phyloP scores from a whole-genome alignment of 2,329 filamentous ascomycete species.

The Achaetomium macrosporum region DNA sequence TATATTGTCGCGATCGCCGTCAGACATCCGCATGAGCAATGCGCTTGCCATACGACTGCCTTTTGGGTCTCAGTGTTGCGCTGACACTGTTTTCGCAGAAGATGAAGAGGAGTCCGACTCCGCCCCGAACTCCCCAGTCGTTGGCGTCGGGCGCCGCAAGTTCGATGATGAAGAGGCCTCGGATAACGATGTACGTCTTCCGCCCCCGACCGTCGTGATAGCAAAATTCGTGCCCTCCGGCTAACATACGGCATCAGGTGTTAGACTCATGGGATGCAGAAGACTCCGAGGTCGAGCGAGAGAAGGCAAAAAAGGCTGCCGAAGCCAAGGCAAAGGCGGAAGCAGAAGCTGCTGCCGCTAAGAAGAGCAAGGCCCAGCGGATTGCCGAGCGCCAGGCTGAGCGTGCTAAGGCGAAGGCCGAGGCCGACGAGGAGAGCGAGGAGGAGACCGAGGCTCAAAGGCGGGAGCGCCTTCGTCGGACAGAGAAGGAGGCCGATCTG shows the following conservation, averaged over 20 bases:
- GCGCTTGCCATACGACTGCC: too few relatives aligned
- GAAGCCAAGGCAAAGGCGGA: slow-evolving; percentile 86
- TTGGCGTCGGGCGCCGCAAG: slow-evolving; percentile 49
- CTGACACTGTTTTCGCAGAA: slow-evolving; percentile 18
- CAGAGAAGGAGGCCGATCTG: slow-evolving; percentile 83
- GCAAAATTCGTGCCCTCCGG: background rate
- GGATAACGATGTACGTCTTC: slow-evolving; percentile 62
- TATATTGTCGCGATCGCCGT: too few relatives aligned
- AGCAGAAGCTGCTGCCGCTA: slow-evolving; percentile 78
- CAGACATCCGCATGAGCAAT: background rate
- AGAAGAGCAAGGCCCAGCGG: slow-evolving; percentile 83
- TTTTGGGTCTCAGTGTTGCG: background rate
- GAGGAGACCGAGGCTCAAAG: slow-evolving; percentile 68
- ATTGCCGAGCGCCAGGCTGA: slow-evolving; percentile 71
- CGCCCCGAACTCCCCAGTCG: slow-evolving; percentile 35
- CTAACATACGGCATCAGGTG: slow-evolving; percentile 49
- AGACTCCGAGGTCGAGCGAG: slow-evolving; percentile 92
- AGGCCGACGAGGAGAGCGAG: slow-evolving; percentile 52
- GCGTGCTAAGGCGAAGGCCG: slow-evolving; percentile 47
- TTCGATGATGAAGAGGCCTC: slow-evolving; percentile 91
- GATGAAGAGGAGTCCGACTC: slow-evolving; percentile 34
- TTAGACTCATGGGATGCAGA: slow-evolving; percentile 97
- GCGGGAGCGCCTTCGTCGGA: slow-evolving; percentile 67
- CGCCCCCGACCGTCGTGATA: background rate
- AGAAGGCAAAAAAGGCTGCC: slow-evolving; percentile 83